phyloP scores from a whole-genome alignment of 805 yeast genomes.

The Yamadazyma tumulicola region DNA sequence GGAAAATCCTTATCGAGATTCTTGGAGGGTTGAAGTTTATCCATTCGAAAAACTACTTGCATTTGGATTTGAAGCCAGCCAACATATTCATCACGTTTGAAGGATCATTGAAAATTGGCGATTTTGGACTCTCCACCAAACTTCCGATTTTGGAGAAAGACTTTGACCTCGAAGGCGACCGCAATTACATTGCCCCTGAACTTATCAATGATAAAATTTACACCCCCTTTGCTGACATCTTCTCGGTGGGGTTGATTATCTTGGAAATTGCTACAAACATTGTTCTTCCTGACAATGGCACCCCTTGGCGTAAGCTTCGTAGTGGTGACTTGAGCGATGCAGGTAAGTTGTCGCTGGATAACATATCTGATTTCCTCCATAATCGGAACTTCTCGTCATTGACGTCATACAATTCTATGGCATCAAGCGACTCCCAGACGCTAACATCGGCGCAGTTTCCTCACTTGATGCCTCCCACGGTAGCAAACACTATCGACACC shows the following conservation, averaged over 20 bases:
- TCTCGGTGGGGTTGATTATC: slow-evolving; percentile 89
- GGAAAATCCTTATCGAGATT: slow-evolving; percentile 91
- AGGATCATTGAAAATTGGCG: slow-evolving; percentile 91
- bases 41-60: slow-evolving; percentile 71
- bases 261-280: slow-evolving; percentile 96
- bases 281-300: slow-evolving; percentile 90
- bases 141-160: slow-evolving; percentile 62
- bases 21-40: slow-evolving; percentile 75
- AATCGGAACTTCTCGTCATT: slow-evolving; percentile 34
- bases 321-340: slow-evolving; percentile 96
- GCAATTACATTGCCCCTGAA: slow-evolving; percentile 98
- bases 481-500: background rate
- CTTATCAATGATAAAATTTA: slow-evolving; percentile 77
- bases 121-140: slow-evolving; percentile 90
- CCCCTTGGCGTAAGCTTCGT: slow-evolving; percentile 92
- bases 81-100: slow-evolving; percentile 92
- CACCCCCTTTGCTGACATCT: slow-evolving; percentile 90
- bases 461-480: background rate
- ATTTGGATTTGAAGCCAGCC: slow-evolving; percentile 92
- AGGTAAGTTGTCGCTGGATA: slow-evolving; percentile 65
- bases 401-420: slow-evolving; percentile 27
- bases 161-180: slow-evolving; percentile 93
- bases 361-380: slow-evolving; percentile 39
- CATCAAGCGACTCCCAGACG: slow-evolving; percentile 7
- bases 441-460: slow-evolving; percentile 4